Evolutionary conservation across 2,329 filamentous ascomycete species (phyloP), one percentile per base, ranked within the genome.

Genomic region (Pseudopithomyces chartarum): DNA sequence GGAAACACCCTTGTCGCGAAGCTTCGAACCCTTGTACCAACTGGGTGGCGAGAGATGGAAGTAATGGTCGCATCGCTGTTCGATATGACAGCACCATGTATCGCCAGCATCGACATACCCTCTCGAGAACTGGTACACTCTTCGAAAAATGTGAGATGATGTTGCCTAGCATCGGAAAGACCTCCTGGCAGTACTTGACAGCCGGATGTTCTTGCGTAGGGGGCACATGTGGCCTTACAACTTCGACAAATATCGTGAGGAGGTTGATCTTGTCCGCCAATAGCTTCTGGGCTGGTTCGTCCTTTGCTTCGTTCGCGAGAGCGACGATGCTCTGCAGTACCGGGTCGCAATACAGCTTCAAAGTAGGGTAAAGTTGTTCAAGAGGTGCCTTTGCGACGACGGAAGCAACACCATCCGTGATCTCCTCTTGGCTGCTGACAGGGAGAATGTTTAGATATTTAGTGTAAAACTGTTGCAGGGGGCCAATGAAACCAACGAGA

Each of bases 51-150:
- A 99, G 87, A 19, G 87, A 85, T 1, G 90, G 90, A 43, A 99
- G 83, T 44, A 99, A 80, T 22, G 94, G 92, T 13, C 90, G 86
- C 82, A 96, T 96, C 49, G 90, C 90, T 2, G 90, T 95, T 63
- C 95, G 87, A 76, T 98, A 98, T 0, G 93, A 97, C 57, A 98
- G 92, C 38, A 99, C 87, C 91, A 98, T 97, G 74, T 94, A 90
- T 61, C 96, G 87, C 92, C 94, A 99, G 81, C 91, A 97, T 60
- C 94, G 87, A 77, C 94, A 98, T 23, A 99, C 87, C 40, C 94
- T 85, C 80, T 99, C 95, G 63, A 96, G 90, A 57, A 99, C 96
- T 3, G 95, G 94, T 13, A 88, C 84, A 65, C 93, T 97, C 66
- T 85, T 82, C 59, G 93, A 85, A 73, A 98, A 99, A 71, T 89